A percentile compares a stretch with the other conserved stretches of the same genome.
These are phyloP conservation scores for Agaricus bisporus DNA, from an alignment of 768 basidiomycete species.

Conservation along the genomic window DNA sequence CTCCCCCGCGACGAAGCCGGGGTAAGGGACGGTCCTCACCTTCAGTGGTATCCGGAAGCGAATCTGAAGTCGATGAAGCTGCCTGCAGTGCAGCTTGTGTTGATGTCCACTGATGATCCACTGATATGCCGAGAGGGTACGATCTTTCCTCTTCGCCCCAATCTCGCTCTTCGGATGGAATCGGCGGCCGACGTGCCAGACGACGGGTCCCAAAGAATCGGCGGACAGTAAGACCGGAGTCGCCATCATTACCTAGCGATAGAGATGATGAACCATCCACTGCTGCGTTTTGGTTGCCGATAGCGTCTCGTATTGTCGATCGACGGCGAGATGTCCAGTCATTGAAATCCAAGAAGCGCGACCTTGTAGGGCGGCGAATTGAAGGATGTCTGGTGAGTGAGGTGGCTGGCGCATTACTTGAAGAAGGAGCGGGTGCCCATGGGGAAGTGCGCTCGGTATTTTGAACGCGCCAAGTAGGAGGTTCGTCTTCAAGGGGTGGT, in stretches of 20 bases:
- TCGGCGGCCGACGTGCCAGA: not conserved
- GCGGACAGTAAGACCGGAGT: slow-evolving; percentile 7
- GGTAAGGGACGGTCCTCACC: slow-evolving; percentile 3
- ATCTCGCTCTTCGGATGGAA: not conserved
- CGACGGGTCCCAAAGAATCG: slow-evolving; percentile 11
- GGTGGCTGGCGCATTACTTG: slow-evolving; percentile 15
- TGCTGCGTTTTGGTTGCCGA: slow-evolving; percentile 21
- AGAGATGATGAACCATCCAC: slow-evolving; percentile 14
- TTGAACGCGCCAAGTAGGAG: slow-evolving; percentile 5
- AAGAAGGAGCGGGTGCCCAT: slow-evolving; percentile 15
- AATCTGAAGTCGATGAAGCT: not conserved
- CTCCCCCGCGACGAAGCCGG: slow-evolving; percentile 54
- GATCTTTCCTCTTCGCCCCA: not conserved
- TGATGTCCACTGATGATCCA: slow-evolving; percentile 1
- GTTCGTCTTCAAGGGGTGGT: slow-evolving; percentile 22
- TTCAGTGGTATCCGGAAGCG: not conserved
- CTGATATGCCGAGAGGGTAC: not conserved
- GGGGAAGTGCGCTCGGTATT: not conserved
- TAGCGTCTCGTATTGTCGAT: slow-evolving; percentile 36
- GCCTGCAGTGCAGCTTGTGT: not conserved
- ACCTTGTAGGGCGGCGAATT: slow-evolving; percentile 50
- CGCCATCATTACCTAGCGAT: not conserved
- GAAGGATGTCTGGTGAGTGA: slow-evolving; percentile 51
- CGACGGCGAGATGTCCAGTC: slow-evolving; percentile 68
- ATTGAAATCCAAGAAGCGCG: slow-evolving; percentile 60